A percentile compares a stretch with the other conserved stretches of the same genome.
Conservation (phyloP, 2,329 filamentous ascomycete genomes). For the Pyrenophora teres region DNA sequence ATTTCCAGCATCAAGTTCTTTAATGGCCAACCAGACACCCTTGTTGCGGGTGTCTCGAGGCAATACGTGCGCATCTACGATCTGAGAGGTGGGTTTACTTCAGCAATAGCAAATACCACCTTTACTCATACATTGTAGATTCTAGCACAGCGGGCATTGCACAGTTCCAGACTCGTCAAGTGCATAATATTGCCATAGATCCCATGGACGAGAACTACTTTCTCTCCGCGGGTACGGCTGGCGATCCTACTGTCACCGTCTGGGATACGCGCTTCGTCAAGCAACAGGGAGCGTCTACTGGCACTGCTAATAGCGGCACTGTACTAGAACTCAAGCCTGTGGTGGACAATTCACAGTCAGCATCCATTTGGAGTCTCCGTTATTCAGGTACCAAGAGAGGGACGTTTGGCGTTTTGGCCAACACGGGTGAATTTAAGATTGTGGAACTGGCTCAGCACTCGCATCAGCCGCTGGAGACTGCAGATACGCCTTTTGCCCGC, state of each 20-base stretch:
- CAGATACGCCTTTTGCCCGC: constrained; percentile 28
- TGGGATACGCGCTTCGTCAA: constrained; percentile 71
- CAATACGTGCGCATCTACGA: constrained; percentile 78
- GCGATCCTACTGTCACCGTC: constrained; percentile 74
- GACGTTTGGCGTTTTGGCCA: constrained; percentile 63
- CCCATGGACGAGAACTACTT: constrained; percentile 83
- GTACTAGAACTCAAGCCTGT: constrained; percentile 63
- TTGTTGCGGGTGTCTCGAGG: constrained; percentile 76
- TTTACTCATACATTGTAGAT: constrained; percentile 35
- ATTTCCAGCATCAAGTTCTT: constrained; percentile 85
- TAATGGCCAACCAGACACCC: constrained; percentile 72
- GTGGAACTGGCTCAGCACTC: constrained; percentile 60
- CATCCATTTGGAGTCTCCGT: constrained; percentile 65
- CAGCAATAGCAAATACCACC: constrained; percentile 16
- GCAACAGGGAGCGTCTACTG: constrained; percentile 38
- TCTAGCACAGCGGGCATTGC: constrained; percentile 52
- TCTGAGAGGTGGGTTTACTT: constrained; percentile 65
- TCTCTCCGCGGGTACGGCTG: constrained; percentile 73
- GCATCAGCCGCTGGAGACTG: constrained; percentile 33
- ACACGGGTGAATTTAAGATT: constrained; percentile 62
- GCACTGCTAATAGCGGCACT: constrained; percentile 60
- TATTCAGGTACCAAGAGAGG: constrained; percentile 64
- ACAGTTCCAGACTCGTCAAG: constrained; percentile 61
- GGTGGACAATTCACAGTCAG: constrained; percentile 54
- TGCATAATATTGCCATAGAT: constrained; percentile 75